phyloP scores from a whole-genome alignment of 1,284 basidiomycete genomes.

The Sparassis latifolia region DNA sequence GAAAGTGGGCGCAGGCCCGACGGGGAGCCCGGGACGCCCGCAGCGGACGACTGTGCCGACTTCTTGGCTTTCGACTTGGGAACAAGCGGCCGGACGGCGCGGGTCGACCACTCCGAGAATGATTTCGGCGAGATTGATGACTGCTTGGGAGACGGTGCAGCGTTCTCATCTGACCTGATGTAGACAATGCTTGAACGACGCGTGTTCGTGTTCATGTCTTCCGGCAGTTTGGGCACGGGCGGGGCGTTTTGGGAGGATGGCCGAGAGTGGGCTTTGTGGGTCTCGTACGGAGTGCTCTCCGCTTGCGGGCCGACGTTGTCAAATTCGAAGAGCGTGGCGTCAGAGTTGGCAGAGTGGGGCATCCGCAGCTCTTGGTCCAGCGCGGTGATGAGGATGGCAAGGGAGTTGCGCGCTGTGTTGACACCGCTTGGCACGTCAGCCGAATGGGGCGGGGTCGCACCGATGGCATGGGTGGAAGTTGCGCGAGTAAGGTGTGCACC shows the following conservation, averaged over 20 bases:
- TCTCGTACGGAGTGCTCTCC: constrained; percentile 58
- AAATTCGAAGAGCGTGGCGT: constrained; percentile 51
- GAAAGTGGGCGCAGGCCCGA: constrained; percentile 52
- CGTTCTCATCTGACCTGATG: constrained; percentile 49
- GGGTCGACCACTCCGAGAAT: constrained; percentile 42
- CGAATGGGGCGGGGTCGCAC: constrained; percentile 29
- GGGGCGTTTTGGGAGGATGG: constrained; percentile 28
- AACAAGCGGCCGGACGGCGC: constrained; percentile 43
- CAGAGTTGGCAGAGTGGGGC: constrained; percentile 50
- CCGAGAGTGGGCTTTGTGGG: constrained; percentile 28
- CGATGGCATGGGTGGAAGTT: constrained; percentile 33
- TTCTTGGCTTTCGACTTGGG: constrained; percentile 45
- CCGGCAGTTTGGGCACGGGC: constrained; percentile 22
- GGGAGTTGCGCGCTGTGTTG: constrained; percentile 44
- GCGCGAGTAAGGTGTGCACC: not conserved
- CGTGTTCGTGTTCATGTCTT: constrained; percentile 9
- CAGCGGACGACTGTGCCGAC: constrained; percentile 27
- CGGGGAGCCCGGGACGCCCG: constrained; percentile 26
- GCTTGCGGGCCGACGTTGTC: constrained; percentile 40
- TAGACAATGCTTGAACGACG: constrained; percentile 57
- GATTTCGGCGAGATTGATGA: constrained; percentile 27
- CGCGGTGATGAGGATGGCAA: constrained; percentile 36
- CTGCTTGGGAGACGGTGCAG: constrained; percentile 23
- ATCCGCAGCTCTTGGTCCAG: constrained; percentile 26
- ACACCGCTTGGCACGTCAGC: constrained; percentile 40